Evolutionary conservation across 768 basidiomycete species (phyloP).

Genomic region (Coprinellus aureogranulatus): DNA sequence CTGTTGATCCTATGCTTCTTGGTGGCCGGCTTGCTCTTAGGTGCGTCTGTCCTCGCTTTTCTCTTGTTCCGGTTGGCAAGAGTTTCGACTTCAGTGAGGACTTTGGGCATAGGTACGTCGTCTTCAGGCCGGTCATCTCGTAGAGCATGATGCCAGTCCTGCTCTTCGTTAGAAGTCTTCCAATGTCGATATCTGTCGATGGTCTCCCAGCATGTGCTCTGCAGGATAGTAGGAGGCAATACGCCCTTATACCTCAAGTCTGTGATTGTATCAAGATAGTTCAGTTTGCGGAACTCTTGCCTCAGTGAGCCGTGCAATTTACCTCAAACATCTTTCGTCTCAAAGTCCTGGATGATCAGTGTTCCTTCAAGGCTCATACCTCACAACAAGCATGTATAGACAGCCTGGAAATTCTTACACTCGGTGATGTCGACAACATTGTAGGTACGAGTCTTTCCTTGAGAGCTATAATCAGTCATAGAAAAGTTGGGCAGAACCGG

Average conservation of each 20-base stretch:
- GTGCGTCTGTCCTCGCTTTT: background rate
- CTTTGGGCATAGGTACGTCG: too few species aligned
- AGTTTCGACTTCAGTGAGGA: background rate
- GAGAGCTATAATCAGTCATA: constrained; percentile 35
- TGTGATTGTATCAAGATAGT: constrained; percentile 35
- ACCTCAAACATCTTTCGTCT: background rate
- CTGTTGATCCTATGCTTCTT: background rate
- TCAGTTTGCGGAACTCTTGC: constrained; percentile 34
- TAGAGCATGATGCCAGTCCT: too few species aligned
- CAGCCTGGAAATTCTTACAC: constrained; percentile 18
- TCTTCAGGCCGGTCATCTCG: too few species aligned
- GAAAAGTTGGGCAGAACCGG: constrained; percentile 26
- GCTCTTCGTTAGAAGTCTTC: background rate
- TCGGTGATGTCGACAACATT: constrained; percentile 30
- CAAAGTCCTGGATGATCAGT: constrained; percentile 27
- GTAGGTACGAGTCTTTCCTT: constrained; percentile 25
- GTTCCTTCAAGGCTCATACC: constrained; percentile 25
- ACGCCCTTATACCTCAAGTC: constrained; percentile 18
- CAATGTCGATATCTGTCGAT: background rate
- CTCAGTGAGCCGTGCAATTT: constrained; percentile 17
- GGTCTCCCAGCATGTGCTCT: background rate
- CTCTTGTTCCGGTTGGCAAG: background rate
- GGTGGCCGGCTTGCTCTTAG: background rate
- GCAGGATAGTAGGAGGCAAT: constrained; percentile 10
- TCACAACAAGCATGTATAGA: constrained; percentile 30